These are phyloP conservation scores for Pilobolus umbonatus DNA, from an alignment of 192 early-diverging fungal species.

Conservation along the genomic window DNA sequence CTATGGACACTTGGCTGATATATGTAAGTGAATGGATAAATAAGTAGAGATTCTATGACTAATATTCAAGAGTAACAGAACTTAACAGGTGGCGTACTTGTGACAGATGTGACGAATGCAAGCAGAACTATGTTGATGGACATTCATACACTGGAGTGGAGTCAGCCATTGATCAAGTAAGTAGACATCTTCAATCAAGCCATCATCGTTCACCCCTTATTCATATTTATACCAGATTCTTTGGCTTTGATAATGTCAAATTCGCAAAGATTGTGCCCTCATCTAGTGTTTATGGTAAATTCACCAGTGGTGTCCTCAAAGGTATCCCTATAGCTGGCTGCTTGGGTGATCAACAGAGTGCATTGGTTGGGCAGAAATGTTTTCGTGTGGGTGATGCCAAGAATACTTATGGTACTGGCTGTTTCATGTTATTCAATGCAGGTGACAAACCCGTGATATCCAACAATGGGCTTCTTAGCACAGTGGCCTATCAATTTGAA, in stretches of 20 bases:
- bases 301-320: constrained; percentile 53
- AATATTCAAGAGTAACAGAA: constrained; percentile 42
- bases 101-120: constrained; percentile 93
- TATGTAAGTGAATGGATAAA: constrained; percentile 50
- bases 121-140: constrained; percentile 94
- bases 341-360: constrained; percentile 93
- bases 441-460: constrained; percentile 71
- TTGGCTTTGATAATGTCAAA: constrained; percentile 43
- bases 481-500: constrained; percentile 86
- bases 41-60: neutral
- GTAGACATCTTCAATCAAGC: neutral
- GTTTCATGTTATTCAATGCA: constrained; percentile 96
- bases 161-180: constrained; percentile 52
- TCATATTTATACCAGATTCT: constrained; percentile 17
- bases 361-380: constrained; percentile 92
- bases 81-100: constrained; percentile 80
- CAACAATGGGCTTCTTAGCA: constrained; percentile 81
- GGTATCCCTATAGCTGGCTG: constrained; percentile 83
- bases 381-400: constrained; percentile 83
- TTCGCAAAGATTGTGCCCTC: constrained; percentile 83
- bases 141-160: constrained; percentile 77
- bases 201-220: neutral
- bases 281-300: constrained; percentile 67
- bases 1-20: constrained; percentile 91
- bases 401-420: constrained; percentile 96